Evolutionary conservation across 495 filamentous ascomycete genomes (phyloP).

Genomic region (Penicillium macrosclerotiorum): DNA sequence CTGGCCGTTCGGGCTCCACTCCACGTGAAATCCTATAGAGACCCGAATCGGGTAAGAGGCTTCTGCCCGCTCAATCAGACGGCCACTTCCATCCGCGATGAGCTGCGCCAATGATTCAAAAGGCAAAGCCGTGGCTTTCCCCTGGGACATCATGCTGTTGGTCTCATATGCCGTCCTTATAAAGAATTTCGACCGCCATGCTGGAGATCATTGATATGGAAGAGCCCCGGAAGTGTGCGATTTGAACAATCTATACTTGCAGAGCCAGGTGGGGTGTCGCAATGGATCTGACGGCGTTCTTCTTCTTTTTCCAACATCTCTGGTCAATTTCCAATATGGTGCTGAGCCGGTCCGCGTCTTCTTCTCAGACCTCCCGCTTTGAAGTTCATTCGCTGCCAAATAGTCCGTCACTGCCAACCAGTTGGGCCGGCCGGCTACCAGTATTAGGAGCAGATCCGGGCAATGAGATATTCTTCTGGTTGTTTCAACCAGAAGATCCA

Average conservation of each 20-base stretch:
- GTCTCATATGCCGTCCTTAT: no score
- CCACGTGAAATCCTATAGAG: conserved; percentile 25
- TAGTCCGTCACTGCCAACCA: conserved; percentile 28
- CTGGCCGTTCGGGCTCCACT: no score
- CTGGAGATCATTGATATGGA: no score
- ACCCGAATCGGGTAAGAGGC: conserved; percentile 14
- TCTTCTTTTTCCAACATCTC: conserved; percentile 21
- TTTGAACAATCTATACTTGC: no score
- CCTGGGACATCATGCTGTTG: neutral
- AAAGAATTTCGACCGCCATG: no score
- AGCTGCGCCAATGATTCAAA: conserved; percentile 2
- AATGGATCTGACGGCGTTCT: conserved; percentile 21
- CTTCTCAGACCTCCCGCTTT: conserved; percentile 20
- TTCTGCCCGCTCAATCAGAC: conserved; percentile 10
- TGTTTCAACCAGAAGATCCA: conserved; percentile 33
- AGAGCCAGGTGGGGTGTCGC: conserved; percentile 1
- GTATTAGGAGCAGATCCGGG: conserved; percentile 29
- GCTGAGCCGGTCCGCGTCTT: neutral
- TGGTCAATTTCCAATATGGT: conserved; percentile 13
- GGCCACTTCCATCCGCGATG: neutral
- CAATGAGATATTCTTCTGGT: conserved; percentile 44
- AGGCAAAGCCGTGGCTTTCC: neutral
- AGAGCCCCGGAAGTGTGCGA: no score
- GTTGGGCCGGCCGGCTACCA: conserved; percentile 42
- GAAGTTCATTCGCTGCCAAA: conserved; percentile 30